Conservation (phyloP, 2,329 filamentous ascomycete genomes). For the Colletotrichum sojae region DNA sequence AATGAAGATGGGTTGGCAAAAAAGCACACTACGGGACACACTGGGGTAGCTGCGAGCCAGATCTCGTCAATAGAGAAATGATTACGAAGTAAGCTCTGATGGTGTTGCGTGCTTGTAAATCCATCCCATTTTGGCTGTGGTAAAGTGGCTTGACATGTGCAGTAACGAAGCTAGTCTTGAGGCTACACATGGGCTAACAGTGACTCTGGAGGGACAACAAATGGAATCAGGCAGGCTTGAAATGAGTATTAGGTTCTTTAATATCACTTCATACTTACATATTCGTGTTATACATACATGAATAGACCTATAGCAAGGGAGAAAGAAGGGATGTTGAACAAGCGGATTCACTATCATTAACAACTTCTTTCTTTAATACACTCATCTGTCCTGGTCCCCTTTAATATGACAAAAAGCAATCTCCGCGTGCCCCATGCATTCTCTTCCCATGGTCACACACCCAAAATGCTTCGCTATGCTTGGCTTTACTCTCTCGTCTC, state of each 20-base stretch:
- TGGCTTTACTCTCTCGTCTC: background rate
- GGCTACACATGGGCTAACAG: too few relatives aligned
- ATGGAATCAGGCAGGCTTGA: too few relatives aligned
- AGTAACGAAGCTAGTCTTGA: too few relatives aligned
- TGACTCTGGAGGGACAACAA: too few relatives aligned
- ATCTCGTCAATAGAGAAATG: slow-evolving; percentile 9
- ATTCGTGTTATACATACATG: background rate
- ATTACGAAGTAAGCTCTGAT: slow-evolving; percentile 3
- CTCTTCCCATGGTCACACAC: background rate
- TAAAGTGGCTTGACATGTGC: too few relatives aligned
- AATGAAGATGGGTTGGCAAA: slow-evolving; percentile 1
- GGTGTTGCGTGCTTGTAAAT: background rate
- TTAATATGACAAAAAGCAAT: background rate
- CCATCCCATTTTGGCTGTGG: too few relatives aligned
- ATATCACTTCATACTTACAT: background rate
- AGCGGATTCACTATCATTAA: background rate
- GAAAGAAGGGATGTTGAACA: background rate
- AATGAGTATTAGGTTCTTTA: too few relatives aligned
- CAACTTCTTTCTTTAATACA: background rate
- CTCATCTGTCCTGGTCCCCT: too few relatives aligned
- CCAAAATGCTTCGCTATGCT: slow-evolving; percentile 9
- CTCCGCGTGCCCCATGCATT: background rate
- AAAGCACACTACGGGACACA: background rate
- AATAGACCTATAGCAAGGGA: slow-evolving; percentile 1
- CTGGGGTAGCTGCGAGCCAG: background rate